phyloP scores from a whole-genome alignment of 768 basidiomycete species.

The Hydnomerulius pinastri region DNA sequence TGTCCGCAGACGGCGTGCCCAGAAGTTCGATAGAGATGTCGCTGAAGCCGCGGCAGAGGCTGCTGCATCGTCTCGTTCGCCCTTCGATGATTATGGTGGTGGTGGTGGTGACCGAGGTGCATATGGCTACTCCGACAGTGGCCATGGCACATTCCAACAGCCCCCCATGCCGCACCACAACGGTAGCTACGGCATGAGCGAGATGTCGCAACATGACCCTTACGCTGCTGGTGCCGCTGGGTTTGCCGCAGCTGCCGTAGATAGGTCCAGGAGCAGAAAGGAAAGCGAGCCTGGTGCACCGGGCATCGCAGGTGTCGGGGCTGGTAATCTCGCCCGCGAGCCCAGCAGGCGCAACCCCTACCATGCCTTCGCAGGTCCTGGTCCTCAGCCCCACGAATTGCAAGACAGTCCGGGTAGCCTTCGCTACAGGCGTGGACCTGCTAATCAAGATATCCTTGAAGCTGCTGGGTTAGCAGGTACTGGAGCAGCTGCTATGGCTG shows the following conservation, averaged over 20 bases:
- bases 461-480: constrained; percentile 23
- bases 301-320: constrained; percentile 41
- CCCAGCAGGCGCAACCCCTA: constrained; percentile 36
- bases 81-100: constrained; percentile 48
- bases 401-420: constrained; percentile 13
- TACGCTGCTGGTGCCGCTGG: constrained; percentile 28
- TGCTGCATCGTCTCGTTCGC: constrained; percentile 49
- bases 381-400: constrained; percentile 19
- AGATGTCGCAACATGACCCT: constrained; percentile 42
- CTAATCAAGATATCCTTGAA: constrained; percentile 30
- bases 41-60: constrained; percentile 71
- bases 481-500: constrained; percentile 14
- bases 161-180: constrained; percentile 40
- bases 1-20: constrained; percentile 63
- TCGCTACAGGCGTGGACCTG: constrained; percentile 20
- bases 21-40: constrained; percentile 71
- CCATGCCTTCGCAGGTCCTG: constrained; percentile 40
- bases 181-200: constrained; percentile 55
- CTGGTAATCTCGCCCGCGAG: constrained; percentile 30
- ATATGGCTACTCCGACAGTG: constrained; percentile 48
- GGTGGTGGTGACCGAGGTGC: constrained; percentile 13
- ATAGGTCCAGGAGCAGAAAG: constrained; percentile 25
- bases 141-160: constrained; percentile 60
- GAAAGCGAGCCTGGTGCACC: constrained; percentile 37
- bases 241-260: constrained; percentile 23